These are phyloP conservation scores for Fraxinus velutina DNA, from an alignment of 305 asterid species.

Conservation along the genomic window DNA sequence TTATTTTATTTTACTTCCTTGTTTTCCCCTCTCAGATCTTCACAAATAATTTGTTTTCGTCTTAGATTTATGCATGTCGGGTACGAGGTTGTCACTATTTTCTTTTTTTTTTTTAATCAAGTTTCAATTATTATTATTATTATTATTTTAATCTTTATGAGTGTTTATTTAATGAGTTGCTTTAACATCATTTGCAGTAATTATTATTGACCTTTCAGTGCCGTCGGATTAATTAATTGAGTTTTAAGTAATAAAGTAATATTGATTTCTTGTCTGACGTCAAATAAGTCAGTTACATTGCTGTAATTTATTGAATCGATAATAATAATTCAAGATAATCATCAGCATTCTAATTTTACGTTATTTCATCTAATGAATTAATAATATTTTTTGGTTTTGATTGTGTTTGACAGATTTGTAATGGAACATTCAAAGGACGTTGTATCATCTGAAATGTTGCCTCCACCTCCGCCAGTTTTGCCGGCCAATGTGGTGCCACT, in stretches of 20 bases:
- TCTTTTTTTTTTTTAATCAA: neutral
- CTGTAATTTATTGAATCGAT: neutral
- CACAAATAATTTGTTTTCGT: neutral
- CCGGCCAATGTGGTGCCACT: constrained; percentile 34
- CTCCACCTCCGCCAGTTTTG: constrained; percentile 40
- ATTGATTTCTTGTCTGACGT: neutral
- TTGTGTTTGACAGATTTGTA: neutral
- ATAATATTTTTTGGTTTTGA: neutral
- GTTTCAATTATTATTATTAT: neutral
- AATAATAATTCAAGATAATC: neutral
- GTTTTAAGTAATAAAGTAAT: neutral
- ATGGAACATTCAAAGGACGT: constrained; percentile 17
- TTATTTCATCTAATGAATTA: neutral
- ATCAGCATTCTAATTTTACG: neutral
- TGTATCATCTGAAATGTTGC: constrained; percentile 17
- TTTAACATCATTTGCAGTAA: neutral
- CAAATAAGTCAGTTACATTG: neutral
- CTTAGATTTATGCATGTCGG: neutral
- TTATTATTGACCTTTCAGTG: neutral
- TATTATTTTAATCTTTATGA: neutral
- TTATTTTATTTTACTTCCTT: neutral
- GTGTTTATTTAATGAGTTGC: neutral
- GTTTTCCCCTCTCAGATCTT: neutral
- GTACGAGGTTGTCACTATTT: neutral
- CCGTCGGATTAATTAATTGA: neutral